phyloP scores from a whole-genome alignment of 2,329 filamentous ascomycete species.

The Trichoderma gracile region DNA sequence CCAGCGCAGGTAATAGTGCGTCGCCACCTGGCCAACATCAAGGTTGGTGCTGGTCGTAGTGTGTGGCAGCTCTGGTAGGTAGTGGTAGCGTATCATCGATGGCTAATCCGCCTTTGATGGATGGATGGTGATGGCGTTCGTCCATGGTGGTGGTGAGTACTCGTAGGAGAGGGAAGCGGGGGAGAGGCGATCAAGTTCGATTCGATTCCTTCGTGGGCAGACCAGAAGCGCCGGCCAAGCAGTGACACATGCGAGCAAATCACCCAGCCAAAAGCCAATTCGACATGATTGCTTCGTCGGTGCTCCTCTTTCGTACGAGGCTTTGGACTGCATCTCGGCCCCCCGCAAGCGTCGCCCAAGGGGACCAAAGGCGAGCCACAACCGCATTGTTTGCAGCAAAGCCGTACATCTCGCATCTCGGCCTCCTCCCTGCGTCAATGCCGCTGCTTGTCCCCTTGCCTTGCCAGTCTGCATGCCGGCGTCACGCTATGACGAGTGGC shows the following conservation, averaged over 20 bases:
- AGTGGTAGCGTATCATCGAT: neutral
- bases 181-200: neutral
- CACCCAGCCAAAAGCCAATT: constrained; percentile 4
- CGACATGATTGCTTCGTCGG: neutral
- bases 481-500: constrained; percentile 14
- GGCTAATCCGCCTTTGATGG: neutral
- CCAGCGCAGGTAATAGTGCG: neutral
- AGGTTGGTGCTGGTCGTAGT: neutral
- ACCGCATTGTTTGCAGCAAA: constrained; percentile 16
- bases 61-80: neutral
- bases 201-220: neutral
- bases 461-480: constrained; percentile 4
- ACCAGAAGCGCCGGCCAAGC: neutral
- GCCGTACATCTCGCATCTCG: neutral
- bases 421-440: neutral
- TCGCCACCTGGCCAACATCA: constrained; percentile 9
- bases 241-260: neutral
- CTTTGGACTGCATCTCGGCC: neutral
- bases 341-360: neutral
- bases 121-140: neutral
- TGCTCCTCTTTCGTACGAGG: neutral
- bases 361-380: constrained; percentile 17
- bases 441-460: no score
- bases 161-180: no score
- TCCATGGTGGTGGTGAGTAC: neutral